phyloP scores from a whole-genome alignment of 768 basidiomycete genomes.

The Ramaria sp. region DNA sequence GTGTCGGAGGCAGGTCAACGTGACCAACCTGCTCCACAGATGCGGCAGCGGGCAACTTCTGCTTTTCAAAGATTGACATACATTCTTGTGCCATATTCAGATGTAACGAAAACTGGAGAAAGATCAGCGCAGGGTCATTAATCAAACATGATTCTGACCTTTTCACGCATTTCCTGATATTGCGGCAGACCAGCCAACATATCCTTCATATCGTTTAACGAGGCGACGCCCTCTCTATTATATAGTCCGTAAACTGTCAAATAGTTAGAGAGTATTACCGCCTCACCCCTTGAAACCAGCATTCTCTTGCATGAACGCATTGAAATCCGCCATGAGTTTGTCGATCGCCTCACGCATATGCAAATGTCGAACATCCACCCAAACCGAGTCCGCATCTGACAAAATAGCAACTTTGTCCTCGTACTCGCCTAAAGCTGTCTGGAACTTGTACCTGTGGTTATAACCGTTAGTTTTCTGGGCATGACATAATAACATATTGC shows the following conservation, averaged over 20 bases:
- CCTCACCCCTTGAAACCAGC: conserved; percentile 82
- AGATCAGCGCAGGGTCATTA: conserved; percentile 1
- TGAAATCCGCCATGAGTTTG: conserved; percentile 93
- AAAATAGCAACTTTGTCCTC: conserved; percentile 85
- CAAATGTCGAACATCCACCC: conserved; percentile 90
- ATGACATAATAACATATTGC: background rate
- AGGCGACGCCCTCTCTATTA: conserved; percentile 66
- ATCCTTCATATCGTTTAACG: conserved; percentile 96
- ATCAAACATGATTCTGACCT: conserved; percentile 35
- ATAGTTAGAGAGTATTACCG: no score
- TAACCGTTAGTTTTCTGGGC: background rate
- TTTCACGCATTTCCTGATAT: conserved; percentile 91
- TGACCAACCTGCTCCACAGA: conserved; percentile 76
- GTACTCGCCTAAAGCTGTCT: conserved; percentile 71
- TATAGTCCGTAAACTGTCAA: background rate
- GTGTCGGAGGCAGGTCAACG: background rate
- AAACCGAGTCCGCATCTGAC: conserved; percentile 82
- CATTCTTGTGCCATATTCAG: conserved; percentile 97
- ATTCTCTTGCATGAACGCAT: conserved; percentile 87
- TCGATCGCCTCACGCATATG: conserved; percentile 99
- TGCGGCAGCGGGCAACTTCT: conserved; percentile 73
- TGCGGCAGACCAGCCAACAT: conserved; percentile 94
- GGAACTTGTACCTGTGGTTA: conserved; percentile 77
- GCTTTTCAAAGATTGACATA: conserved; percentile 86
- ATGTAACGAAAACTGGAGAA: conserved; percentile 80